Percentiles rank a stretch among this genome's conserved stretches.
These are phyloP conservation scores for Cyberlindnera euphorbiiphila DNA, from an alignment of 805 yeast species.

Conservation along the genomic window DNA sequence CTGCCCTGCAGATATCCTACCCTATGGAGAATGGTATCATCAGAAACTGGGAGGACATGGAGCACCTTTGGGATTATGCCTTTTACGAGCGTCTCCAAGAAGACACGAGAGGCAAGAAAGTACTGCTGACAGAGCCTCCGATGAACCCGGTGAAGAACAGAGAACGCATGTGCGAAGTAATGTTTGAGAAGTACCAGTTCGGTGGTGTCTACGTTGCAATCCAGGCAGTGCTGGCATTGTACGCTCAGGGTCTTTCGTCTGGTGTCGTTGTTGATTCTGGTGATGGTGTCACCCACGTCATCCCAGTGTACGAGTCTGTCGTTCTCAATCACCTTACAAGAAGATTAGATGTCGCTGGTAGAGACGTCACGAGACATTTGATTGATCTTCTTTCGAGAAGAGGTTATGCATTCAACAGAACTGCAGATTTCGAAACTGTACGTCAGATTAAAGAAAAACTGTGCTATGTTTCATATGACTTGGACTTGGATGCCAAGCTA, in stretches of 20 bases:
- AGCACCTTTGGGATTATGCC: conserved; percentile 96
- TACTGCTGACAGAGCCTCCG: conserved; percentile 94
- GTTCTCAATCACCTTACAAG: conserved; percentile 92
- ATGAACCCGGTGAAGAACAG: conserved; percentile 91
- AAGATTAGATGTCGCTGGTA: conserved; percentile 94
- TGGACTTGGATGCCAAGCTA: conserved; percentile 81
- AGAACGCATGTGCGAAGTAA: conserved; percentile 85
- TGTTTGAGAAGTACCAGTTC: conserved; percentile 88
- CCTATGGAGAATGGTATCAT: conserved; percentile 99
- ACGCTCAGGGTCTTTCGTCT: conserved; percentile 93
- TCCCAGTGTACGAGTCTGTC: conserved; percentile 95
- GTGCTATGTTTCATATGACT: conserved; percentile 92
- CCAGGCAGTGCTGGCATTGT: conserved; percentile 96
- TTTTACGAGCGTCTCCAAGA: conserved; percentile 86
- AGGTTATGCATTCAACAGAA: conserved; percentile 96
- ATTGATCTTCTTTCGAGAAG: conserved; percentile 88
- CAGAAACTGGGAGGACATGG: conserved; percentile 98
- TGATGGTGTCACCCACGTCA: conserved; percentile 97
- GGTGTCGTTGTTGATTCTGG: conserved; percentile 99
- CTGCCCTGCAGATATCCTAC: conserved; percentile 87
- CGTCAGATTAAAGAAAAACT: conserved; percentile 96
- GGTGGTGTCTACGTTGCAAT: conserved; percentile 94
- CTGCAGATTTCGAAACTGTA: conserved; percentile 98
- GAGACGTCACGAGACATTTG: conserved; percentile 96
- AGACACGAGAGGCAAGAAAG: conserved; percentile 74